Base-by-base conservation (phyloP, 441 rosid species). In the Jatropha multifida region DNA sequence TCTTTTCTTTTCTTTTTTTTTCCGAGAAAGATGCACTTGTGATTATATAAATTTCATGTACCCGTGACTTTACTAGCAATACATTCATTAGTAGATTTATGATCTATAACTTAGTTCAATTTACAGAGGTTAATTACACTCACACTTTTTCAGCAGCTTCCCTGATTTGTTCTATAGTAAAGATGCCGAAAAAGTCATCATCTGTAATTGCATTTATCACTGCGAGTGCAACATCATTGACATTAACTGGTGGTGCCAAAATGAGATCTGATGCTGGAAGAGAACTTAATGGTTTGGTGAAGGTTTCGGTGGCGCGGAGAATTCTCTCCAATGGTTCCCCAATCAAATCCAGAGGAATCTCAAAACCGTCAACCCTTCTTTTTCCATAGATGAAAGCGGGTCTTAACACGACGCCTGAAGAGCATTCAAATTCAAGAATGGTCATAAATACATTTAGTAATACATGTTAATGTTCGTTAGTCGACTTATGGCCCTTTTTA, bases 151-250 rank as follows among this genome's bases (percentile, higher is more conserved):
- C 86, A 12, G 97, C 96, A 9, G 92, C 96, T 85, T 92, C 92
- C 84, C 90, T 94, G 83, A 94, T 94, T 84, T 94, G 98, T 73
- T 94, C 96, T 3, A 94, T 93, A 13, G 97, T 91, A 89, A 91
- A 90, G 80, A 90, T 74, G 68, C 98, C 97, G 15, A 91, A 94
- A 85, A 89, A 66, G 58, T 91, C 97, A 26, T 91, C 94, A 71
- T 91, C 94, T 44, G 75, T 85, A 10, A 94, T 82, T 3, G 93
- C 97, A 69, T 88, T 87, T 4, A 90, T 68, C 23, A 74, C 96
- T 4, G 99, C 94, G 11, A 87, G 86, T 10, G 99, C 99, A 46
- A 94, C 80, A 65, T 91, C 97, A 62, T 92, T 93, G 1, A 91
- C 93, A 54, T 83, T 94, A 56, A 94, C 88, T 0, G 94, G 97